A percentile compares a stretch with the other conserved stretches of the same genome.
phyloP scores from a whole-genome alignment of 2,329 filamentous ascomycete genomes.

The Botrytis porri region DNA sequence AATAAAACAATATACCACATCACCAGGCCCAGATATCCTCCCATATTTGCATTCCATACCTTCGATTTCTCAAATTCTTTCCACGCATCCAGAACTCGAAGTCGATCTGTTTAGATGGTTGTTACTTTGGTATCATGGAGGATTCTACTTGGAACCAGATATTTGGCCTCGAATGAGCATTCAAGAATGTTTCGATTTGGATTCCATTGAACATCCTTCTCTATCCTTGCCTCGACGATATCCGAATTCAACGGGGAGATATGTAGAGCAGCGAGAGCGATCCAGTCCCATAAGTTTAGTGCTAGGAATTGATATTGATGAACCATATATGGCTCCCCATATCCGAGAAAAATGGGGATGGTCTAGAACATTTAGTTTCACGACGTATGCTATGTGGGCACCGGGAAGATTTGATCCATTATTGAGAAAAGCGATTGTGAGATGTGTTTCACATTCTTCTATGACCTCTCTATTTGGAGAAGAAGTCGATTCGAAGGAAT shows the following conservation, averaged over 20 bases:
- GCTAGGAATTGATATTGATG: conserved; percentile 29
- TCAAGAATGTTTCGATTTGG: conserved; percentile 23
- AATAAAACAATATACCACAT: conserved; percentile 20
- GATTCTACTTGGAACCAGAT: conserved; percentile 27
- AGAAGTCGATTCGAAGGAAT: conserved; percentile 8
- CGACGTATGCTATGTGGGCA: conserved; percentile 27
- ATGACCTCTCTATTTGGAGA: background rate
- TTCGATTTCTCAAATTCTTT: conserved; percentile 20
- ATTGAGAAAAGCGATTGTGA: conserved; percentile 28
- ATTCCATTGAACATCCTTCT: conserved; percentile 2
- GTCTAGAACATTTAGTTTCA: conserved; percentile 27
- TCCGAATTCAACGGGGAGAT: background rate
- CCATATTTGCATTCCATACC: conserved; percentile 23
- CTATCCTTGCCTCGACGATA: background rate
- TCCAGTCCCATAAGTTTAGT: conserved; percentile 27
- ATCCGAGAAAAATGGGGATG: conserved; percentile 24
- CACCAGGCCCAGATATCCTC: conserved; percentile 19
- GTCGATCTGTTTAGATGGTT: conserved; percentile 27
- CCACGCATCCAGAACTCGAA: conserved; percentile 17
- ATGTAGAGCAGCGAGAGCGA: conserved; percentile 7
- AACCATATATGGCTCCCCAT: conserved; percentile 27
- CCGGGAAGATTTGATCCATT: conserved; percentile 30
- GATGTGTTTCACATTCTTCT: conserved; percentile 27
- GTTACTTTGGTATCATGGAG: conserved; percentile 30
- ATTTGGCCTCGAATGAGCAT: conserved; percentile 27